These are phyloP conservation scores for Dactylellina leptospora DNA, from an alignment of 2,329 filamentous ascomycete species.

Conservation along the genomic window DNA sequence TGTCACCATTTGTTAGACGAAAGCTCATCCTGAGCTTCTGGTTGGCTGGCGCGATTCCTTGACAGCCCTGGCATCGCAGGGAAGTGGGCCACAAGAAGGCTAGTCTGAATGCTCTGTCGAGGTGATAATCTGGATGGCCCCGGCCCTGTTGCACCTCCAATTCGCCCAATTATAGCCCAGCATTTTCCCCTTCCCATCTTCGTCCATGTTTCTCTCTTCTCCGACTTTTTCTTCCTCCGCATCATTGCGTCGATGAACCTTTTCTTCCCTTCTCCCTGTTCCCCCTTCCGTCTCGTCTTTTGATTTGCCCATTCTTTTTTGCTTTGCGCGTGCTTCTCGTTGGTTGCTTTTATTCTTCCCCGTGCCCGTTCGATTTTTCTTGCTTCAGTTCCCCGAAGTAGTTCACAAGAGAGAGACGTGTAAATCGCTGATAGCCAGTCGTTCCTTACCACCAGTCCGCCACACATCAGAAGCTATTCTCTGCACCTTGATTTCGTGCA, in stretches of 20 bases:
- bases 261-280: conserved; percentile 43
- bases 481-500: conserved; percentile 50
- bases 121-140: conserved; percentile 41
- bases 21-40: conserved; percentile 41
- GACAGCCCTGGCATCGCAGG: conserved; percentile 48
- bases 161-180: conserved; percentile 50
- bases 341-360: conserved; percentile 52
- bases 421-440: conserved; percentile 53
- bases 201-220: conserved; percentile 42
- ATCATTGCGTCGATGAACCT: conserved; percentile 51
- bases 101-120: conserved; percentile 40
- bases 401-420: conserved; percentile 44
- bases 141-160: conserved; percentile 50
- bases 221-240: conserved; percentile 36
- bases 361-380: conserved; percentile 52
- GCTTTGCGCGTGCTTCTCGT: conserved; percentile 48
- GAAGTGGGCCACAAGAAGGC: conserved; percentile 35
- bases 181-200: conserved; percentile 37
- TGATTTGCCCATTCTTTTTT: conserved; percentile 51
- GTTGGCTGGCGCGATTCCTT: conserved; percentile 46
- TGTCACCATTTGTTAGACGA: conserved; percentile 53
- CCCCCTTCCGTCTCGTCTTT: conserved; percentile 53
- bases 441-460: conserved; percentile 47
- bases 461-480: conserved; percentile 35
- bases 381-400: conserved; percentile 51